phyloP scores from a whole-genome alignment of 192 early-diverging fungal species.

The Umbelopsis ramanniana region DNA sequence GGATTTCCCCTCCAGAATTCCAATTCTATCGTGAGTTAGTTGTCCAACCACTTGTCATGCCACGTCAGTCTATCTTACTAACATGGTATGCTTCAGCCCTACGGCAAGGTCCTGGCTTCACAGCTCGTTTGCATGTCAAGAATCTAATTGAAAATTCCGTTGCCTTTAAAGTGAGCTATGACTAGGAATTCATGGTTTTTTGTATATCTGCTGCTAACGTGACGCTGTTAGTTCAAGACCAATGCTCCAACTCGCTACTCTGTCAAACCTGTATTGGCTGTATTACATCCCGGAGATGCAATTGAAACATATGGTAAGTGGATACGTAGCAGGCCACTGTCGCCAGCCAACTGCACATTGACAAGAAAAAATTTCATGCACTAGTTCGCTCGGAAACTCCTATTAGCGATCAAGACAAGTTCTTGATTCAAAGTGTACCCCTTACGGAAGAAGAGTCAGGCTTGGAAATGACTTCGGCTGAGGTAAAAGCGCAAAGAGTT shows the following conservation, averaged over 20 bases:
- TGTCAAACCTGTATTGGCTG: slow-evolving; percentile 49
- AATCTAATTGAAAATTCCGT: slow-evolving; percentile 37
- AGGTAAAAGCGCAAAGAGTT: slow-evolving; percentile 24
- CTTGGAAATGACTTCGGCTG: slow-evolving; percentile 34
- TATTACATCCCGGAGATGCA: slow-evolving; percentile 42
- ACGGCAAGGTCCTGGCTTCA: slow-evolving; percentile 41
- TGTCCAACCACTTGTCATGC: background rate
- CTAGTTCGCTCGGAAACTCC: slow-evolving; percentile 47
- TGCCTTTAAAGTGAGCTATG: slow-evolving; percentile 34
- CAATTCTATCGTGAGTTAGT: slow-evolving; percentile 21
- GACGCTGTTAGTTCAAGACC: slow-evolving; percentile 43
- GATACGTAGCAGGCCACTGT: background rate
- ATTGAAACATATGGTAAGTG: slow-evolving; percentile 49
- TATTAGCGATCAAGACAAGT: slow-evolving; percentile 45
- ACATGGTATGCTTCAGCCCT: slow-evolving; percentile 27
- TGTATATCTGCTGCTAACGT: background rate
- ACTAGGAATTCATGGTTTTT: background rate
- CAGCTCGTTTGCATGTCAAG: slow-evolving; percentile 45
- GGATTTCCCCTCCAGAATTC: slow-evolving; percentile 31
- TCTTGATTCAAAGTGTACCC: slow-evolving; percentile 48
- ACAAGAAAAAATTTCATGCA: background rate
- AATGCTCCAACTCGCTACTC: slow-evolving; percentile 49
- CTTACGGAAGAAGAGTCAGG: slow-evolving; percentile 43
- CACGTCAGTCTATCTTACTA: background rate
- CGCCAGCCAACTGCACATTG: background rate